Percentiles rank a stretch among this genome's conserved stretches.
Conservation (phyloP, 257 asterid species). For the Solanum sparsipilum region DNA sequence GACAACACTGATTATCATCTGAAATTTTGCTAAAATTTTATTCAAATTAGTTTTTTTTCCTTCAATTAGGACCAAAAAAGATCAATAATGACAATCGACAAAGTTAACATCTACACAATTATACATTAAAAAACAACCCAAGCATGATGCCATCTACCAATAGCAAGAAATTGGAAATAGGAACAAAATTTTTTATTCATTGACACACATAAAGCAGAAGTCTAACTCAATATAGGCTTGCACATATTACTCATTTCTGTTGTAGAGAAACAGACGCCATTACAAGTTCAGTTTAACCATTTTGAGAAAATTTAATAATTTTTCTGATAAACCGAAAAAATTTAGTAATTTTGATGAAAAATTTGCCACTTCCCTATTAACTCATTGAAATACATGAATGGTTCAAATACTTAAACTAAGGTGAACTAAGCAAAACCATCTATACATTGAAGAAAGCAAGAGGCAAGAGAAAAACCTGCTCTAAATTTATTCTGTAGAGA, state of each 20-base stretch:
- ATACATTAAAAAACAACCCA: neutral
- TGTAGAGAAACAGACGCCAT: neutral
- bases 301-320: neutral
- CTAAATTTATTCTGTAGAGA: constrained; percentile 83
- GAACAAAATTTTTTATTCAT: neutral
- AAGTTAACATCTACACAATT: neutral
- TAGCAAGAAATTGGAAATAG: neutral
- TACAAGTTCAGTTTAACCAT: neutral
- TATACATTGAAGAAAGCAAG: neutral
- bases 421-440: neutral
- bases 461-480: constrained; percentile 46
- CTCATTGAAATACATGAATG: neutral
- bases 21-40: neutral
- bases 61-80: neutral
- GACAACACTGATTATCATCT: neutral
- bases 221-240: neutral
- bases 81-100: neutral
- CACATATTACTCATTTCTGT: neutral
- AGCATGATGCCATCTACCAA: neutral
- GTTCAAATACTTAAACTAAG: neutral
- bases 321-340: neutral
- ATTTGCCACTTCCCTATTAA: neutral
- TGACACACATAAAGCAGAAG: neutral
- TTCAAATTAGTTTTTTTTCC: neutral
- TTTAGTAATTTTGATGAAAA: neutral